A percentile compares a stretch with the other conserved stretches of the same genome.
phyloP scores from a whole-genome alignment of 2,329 filamentous ascomycete species.

The Colletotrichum incanum region DNA sequence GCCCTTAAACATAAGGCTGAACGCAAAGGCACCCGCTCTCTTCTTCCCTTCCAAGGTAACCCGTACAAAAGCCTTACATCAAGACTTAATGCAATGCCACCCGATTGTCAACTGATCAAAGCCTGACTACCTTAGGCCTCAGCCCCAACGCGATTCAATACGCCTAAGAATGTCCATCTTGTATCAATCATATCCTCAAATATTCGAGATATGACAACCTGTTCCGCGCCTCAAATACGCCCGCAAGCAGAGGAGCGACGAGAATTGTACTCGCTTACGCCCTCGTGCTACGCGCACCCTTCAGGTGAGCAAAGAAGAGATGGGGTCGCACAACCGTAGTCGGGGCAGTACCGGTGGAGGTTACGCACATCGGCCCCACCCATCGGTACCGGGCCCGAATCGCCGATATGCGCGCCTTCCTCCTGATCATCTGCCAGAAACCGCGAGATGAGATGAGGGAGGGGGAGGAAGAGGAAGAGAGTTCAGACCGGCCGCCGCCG shows the following conservation, averaged over 20 bases:
- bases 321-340: slow-evolving; percentile 13
- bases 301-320: not conserved
- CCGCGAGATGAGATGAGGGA: slow-evolving; percentile 5
- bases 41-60: not conserved
- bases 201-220: not conserved
- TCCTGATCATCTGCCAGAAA: not conserved
- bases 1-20: not conserved
- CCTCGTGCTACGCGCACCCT: not conserved
- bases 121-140: not conserved
- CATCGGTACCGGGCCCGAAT: slow-evolving; percentile 34
- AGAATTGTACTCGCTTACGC: slow-evolving; percentile 9
- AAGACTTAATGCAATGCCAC: not conserved
- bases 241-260: slow-evolving; percentile 14
- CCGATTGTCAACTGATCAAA: not conserved
- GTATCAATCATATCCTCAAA: not conserved
- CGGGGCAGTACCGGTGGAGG: slow-evolving; percentile 26
- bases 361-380: slow-evolving; percentile 23
- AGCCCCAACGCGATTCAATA: not conserved
- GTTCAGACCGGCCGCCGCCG: slow-evolving; percentile 30
- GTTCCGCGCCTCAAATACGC: too few species aligned
- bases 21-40: not conserved
- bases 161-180: not conserved
- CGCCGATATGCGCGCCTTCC: slow-evolving; percentile 14
- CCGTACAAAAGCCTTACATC: too few species aligned
- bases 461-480: not conserved